Percentiles rank a stretch among this genome's conserved stretches.
Evolutionary conservation across 108 stramenopile genomes (phyloP).

Genomic region (Conticribra weissflogii): DNA sequence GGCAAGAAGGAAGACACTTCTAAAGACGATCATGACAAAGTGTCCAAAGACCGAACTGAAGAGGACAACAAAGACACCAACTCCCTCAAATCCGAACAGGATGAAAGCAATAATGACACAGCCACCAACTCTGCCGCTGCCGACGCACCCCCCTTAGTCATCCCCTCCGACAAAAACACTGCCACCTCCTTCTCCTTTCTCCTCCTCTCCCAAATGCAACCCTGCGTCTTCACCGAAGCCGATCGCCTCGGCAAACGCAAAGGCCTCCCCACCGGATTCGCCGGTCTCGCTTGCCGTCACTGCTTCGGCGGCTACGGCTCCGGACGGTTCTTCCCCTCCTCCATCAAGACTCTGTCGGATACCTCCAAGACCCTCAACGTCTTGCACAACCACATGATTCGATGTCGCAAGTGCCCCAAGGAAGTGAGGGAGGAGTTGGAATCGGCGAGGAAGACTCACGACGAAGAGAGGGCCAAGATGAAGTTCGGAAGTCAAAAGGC

Average conservation of each 20-base stretch:
- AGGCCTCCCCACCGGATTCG: slow-evolving; percentile 75
- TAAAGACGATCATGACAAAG: no score
- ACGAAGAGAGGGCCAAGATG: slow-evolving; percentile 79
- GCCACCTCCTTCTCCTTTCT: slow-evolving; percentile 75
- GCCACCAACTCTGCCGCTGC: background rate
- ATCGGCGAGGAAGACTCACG: slow-evolving; percentile 58
- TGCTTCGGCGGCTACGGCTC: slow-evolving; percentile 84
- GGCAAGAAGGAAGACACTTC: no score
- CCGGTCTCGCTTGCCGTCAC: slow-evolving; percentile 81
- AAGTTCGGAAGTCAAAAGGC: slow-evolving; percentile 88
- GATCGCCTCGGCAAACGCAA: slow-evolving; percentile 87
- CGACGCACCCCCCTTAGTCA: slow-evolving; percentile 25
- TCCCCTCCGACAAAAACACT: slow-evolving; percentile 61
- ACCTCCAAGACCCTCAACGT: slow-evolving; percentile 83
- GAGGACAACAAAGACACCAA: background rate
- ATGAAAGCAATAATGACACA: background rate
- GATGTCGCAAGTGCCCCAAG: slow-evolving; percentile 78
- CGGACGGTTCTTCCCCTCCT: slow-evolving; percentile 88
- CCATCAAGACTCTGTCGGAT: slow-evolving; percentile 82
- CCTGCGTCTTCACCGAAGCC: slow-evolving; percentile 82
- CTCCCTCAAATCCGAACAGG: background rate
- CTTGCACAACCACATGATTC: slow-evolving; percentile 79
- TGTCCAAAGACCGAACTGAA: background rate
- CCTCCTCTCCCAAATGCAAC: slow-evolving; percentile 76
- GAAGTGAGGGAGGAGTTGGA: slow-evolving; percentile 59